These are phyloP conservation scores for Przewalskia tangutica DNA, from an alignment of 257 asterid species.

Conservation along the genomic window DNA sequence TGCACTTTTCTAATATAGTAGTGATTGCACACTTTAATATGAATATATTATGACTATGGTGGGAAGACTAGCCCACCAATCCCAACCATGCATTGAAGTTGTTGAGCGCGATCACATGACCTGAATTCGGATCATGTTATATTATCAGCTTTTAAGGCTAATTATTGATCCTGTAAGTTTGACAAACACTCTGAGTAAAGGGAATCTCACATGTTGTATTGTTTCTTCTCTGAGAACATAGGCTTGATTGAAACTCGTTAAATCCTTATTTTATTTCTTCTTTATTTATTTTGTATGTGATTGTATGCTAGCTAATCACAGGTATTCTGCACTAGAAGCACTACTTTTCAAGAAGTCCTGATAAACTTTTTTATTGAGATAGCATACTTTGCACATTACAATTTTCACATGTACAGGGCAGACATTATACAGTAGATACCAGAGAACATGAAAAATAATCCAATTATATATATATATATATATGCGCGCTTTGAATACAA, in stretches of 20 bases:
- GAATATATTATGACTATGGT: not conserved
- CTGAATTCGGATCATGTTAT: not conserved
- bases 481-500: not conserved
- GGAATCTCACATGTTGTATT: not conserved
- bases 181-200: not conserved
- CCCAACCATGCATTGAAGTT: not conserved
- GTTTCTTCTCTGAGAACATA: not conserved
- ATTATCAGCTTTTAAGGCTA: not conserved
- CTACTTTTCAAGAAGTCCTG: no score
- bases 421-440: no score
- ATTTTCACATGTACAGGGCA: no score
- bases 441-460: no score
- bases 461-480: no score
- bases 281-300: not conserved
- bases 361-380: not conserved
- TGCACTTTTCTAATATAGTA: not conserved
- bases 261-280: not conserved
- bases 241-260: not conserved
- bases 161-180: not conserved
- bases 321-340: not conserved
- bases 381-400: not conserved
- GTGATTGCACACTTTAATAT: not conserved
- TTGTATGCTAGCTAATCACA: not conserved
- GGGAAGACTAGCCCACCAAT: not conserved
- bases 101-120: not conserved